Evolutionary conservation across 2,329 filamentous ascomycete species (phyloP), one percentile per base, ranked within the genome.

Genomic region (Exutisphaerella laricina): DNA sequence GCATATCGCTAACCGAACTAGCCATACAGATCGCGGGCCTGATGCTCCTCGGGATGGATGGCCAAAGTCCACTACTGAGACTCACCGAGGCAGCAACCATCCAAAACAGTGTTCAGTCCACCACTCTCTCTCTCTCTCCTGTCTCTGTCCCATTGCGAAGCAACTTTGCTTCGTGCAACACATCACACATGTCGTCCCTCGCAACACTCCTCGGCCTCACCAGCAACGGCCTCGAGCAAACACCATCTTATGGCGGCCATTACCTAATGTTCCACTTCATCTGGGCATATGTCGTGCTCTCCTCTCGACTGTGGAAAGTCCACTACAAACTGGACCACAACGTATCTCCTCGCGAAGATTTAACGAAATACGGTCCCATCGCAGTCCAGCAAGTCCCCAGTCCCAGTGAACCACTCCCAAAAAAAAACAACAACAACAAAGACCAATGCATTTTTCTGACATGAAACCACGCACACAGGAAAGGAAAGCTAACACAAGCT

Each of bases 311-410:
- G 5, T 57, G 66, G 13, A 74, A 73, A 46, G 55, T 66, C 44
- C 55, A 51, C 42, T 66, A 66, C 55, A 64, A 66, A 18, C 55
- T 73, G 47, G 71, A 74, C 58, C 70, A 74, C 58, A 68, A 75
- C 33, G 62, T 57, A 16, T 67, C 63, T 28, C 72, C 72, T 0
- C 64, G 71, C 16, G 61, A 71, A 45, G 72, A 74, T 50, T 57
- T 74, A 3, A 50, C 43, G 38, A 70, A 69, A 50, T 73, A 70
- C 54, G 71, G 70, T 4, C 40, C 32, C 3, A 57, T 54, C 4
- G 68, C 69, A 6, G 65, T 73, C 12, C 28, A 31, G 38, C 26
- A 35, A 14, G 31, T 38, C 4, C 29, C 13, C 29, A 6, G 12
- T 32, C 29, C 6, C n/a, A n/a, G n/a, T n/a, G n/a, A n/a, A n/a